Percentiles rank a stretch among this genome's conserved stretches.
These are phyloP conservation scores for Wickerhamiella cacticola DNA, from an alignment of 805 yeast genomes.

Conservation along the genomic window DNA sequence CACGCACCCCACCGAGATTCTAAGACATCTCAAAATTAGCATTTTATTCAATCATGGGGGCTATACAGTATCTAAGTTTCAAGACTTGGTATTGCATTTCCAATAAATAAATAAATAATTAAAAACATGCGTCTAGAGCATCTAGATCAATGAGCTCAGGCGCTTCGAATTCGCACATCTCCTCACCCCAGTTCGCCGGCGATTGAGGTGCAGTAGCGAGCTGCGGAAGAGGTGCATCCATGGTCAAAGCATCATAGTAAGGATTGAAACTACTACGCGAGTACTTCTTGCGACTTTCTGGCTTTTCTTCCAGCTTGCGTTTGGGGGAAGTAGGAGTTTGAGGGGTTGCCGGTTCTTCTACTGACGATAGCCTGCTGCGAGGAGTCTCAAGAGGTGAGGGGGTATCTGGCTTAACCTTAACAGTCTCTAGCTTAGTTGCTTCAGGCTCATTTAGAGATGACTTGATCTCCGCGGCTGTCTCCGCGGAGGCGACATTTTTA, in stretches of 20 bases:
- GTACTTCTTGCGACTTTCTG: constrained; percentile 6
- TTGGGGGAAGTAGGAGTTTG: constrained; percentile 9
- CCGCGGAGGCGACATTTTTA: background rate
- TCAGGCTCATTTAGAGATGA: no score
- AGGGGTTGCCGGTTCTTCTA: background rate
- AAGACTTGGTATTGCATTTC: no score
- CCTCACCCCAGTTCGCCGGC: constrained; percentile 13
- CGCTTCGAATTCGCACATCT: constrained; percentile 17
- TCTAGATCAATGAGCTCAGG: constrained; percentile 24
- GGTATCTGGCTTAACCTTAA: background rate
- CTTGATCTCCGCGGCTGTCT: background rate
- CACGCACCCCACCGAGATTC: background rate
- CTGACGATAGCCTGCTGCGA: background rate
- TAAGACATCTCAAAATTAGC: background rate
- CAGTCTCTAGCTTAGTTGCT: background rate
- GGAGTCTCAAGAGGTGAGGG: background rate
- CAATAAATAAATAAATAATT: constrained; percentile 16
- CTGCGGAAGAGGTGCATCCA: constrained; percentile 13
- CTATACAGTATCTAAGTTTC: background rate
- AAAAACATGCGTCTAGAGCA: constrained; percentile 21
- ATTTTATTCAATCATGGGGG: no score
- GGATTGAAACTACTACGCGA: constrained; percentile 17
- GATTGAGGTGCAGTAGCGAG: constrained; percentile 16
- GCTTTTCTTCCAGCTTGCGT: constrained; percentile 3
- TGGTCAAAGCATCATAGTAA: constrained; percentile 23